phyloP scores from a whole-genome alignment of 208 protist species.

The Spongospora subterranea region DNA sequence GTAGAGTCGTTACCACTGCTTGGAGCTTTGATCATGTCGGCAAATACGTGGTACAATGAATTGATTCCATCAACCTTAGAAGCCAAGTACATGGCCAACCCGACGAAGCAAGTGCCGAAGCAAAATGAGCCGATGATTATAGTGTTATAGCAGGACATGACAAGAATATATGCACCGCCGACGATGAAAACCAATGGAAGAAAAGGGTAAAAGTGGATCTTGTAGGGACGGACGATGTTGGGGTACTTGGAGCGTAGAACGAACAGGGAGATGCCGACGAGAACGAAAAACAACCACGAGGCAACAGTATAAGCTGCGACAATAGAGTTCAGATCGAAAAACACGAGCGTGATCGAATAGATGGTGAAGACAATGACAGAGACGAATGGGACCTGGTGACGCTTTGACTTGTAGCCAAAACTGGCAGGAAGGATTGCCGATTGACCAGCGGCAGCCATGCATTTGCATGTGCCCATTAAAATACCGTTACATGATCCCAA shows the following conservation, averaged over 20 bases:
- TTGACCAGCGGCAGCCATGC: neutral
- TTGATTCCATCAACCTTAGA: neutral
- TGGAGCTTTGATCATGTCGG: too few species aligned
- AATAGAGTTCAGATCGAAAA: neutral
- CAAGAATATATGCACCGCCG: neutral
- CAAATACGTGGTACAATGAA: neutral
- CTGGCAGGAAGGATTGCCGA: neutral
- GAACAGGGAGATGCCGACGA: slow-evolving; percentile 22
- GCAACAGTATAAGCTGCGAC: neutral
- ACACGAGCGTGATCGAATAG: neutral
- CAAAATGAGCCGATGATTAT: too few species aligned
- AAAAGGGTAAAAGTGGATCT: neutral
- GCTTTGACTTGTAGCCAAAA: neutral
- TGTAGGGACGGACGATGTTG: neutral
- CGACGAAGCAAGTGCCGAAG: neutral
- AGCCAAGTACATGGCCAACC: neutral
- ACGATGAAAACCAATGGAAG: neutral
- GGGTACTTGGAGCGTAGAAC: slow-evolving; percentile 29
- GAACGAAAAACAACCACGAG: slow-evolving; percentile 15
- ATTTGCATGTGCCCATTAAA: slow-evolving; percentile 24
- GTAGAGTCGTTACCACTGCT: too few species aligned
- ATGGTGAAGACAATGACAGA: neutral
- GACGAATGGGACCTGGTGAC: neutral
- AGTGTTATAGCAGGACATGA: neutral
- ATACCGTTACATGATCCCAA: slow-evolving; percentile 46